These are phyloP conservation scores for Brettanomyces nanus DNA, from an alignment of 805 yeast species.

Conservation along the genomic window DNA sequence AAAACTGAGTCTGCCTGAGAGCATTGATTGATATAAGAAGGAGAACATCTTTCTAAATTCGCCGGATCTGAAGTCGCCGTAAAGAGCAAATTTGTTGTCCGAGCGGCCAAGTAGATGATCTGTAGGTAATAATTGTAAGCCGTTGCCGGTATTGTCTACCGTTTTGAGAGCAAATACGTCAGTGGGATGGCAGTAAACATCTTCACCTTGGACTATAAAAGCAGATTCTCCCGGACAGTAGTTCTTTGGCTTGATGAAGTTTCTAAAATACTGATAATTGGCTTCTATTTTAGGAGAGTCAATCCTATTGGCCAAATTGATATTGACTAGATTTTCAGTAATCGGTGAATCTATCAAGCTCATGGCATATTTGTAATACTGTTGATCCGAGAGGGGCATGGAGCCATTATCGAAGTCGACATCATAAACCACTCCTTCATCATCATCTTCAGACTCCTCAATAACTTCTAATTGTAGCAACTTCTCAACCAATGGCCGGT, in stretches of 20 bases:
- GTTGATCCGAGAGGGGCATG: conserved; percentile 22
- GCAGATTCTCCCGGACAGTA: conserved; percentile 10
- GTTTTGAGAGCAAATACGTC: conserved; percentile 77
- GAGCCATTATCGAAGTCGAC: conserved; percentile 9
- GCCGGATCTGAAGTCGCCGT: conserved; percentile 51
- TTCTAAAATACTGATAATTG: conserved; percentile 46
- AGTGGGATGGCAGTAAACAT: conserved; percentile 52
- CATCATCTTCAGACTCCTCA: conserved; percentile 15
- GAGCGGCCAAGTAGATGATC: conserved; percentile 61
- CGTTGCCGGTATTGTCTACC: conserved; percentile 19
- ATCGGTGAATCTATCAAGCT: conserved; percentile 9
- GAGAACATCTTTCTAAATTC: conserved; percentile 50
- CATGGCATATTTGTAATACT: conserved; percentile 17
- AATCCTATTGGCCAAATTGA: conserved; percentile 38
- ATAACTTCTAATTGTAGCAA: conserved; percentile 19
- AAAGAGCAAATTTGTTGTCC: conserved; percentile 37
- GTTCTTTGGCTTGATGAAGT: conserved; percentile 23
- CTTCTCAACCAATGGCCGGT: conserved; percentile 25
- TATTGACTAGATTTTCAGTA: conserved; percentile 26
- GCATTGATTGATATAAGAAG: conserved; percentile 46
- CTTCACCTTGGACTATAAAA: conserved; percentile 35
- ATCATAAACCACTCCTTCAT: conserved; percentile 23
- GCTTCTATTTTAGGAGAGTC: conserved; percentile 58
- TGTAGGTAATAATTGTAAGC: conserved; percentile 28
- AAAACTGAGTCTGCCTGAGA: conserved; percentile 57